Evolutionary conservation across 2,329 filamentous ascomycete species (phyloP).

Genomic region (Phaeosphaeriaceae sp.): DNA sequence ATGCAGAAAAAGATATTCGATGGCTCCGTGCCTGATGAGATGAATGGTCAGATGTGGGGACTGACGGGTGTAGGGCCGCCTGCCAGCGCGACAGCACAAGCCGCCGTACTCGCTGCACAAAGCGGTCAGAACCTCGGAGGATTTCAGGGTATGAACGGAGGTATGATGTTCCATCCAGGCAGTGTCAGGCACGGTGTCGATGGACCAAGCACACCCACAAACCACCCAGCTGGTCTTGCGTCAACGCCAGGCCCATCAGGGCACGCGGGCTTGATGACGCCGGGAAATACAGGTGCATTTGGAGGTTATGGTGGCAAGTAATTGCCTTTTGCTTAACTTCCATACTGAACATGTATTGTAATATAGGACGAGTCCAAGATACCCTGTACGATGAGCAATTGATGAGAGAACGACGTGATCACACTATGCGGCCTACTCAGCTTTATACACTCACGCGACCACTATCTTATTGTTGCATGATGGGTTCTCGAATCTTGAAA

Average conservation of each 20-base stretch:
- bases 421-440: background rate
- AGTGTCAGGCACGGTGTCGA: conserved; percentile 51
- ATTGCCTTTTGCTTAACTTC: conserved; percentile 4
- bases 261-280: conserved; percentile 72
- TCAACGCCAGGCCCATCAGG: conserved; percentile 64
- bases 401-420: background rate
- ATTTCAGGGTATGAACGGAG: conserved; percentile 45
- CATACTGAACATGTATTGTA: conserved; percentile 10
- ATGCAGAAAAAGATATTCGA: conserved; percentile 89
- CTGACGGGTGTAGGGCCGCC: conserved; percentile 68
- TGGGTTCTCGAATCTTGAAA: no score
- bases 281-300: conserved; percentile 78
- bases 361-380: conserved; percentile 13
- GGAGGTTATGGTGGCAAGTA: conserved; percentile 56
- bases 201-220: conserved; percentile 74
- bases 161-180: conserved; percentile 50
- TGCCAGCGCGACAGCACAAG: conserved; percentile 63
- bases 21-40: conserved; percentile 75
- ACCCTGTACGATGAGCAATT: conserved; percentile 7
- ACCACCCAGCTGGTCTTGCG: conserved; percentile 59
- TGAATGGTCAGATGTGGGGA: conserved; percentile 94
- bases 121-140: conserved; percentile 41
- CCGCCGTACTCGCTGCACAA: conserved; percentile 52
- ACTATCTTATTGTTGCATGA: no score
- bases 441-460: no score